Evolutionary conservation across 208 protist species (phyloP).

Genomic region (Wallacemonas sp.): DNA sequence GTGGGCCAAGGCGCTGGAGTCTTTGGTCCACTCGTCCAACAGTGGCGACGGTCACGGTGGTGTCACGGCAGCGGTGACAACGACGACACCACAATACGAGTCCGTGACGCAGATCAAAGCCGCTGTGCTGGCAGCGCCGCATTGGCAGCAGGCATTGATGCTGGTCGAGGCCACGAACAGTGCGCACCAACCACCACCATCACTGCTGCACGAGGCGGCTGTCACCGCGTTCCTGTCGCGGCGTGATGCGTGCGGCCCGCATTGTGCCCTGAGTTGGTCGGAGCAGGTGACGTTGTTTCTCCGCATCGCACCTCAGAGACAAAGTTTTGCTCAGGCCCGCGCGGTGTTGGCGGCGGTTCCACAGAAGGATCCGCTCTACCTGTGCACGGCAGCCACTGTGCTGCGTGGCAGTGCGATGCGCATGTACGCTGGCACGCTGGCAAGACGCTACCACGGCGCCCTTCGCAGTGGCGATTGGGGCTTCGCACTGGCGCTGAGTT

Average conservation of each 20-base stretch:
- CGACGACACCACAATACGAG: neutral
- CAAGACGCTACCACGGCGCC: slow-evolving; percentile 32
- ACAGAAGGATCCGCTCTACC: slow-evolving; percentile 21
- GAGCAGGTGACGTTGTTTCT: slow-evolving; percentile 25
- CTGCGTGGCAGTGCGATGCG: slow-evolving; percentile 27
- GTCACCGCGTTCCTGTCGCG: slow-evolving; percentile 9
- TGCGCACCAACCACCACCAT: neutral
- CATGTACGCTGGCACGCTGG: slow-evolving; percentile 72
- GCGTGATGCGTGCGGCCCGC: slow-evolving; percentile 15
- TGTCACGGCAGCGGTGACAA: neutral
- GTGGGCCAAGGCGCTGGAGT: slow-evolving; percentile 15
- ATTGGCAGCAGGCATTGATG: slow-evolving; percentile 35
- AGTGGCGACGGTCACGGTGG: too few species aligned
- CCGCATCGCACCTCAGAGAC: slow-evolving; percentile 10
- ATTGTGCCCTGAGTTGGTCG: slow-evolving; percentile 23
- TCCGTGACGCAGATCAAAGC: slow-evolving; percentile 7
- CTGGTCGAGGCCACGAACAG: slow-evolving; percentile 10
- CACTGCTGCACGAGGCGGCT: neutral
- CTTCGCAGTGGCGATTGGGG: slow-evolving; percentile 22
- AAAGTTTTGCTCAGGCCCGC: slow-evolving; percentile 47
- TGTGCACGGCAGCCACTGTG: slow-evolving; percentile 24
- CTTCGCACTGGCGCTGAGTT: slow-evolving; percentile 34
- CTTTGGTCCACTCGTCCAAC: neutral
- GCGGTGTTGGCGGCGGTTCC: slow-evolving; percentile 39
- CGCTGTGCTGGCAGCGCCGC: slow-evolving; percentile 27